Evolutionary conservation across 1,139 yeast species (phyloP), one percentile per base, ranked within the genome.

Genomic region (Suhomyces guaymorum): DNA sequence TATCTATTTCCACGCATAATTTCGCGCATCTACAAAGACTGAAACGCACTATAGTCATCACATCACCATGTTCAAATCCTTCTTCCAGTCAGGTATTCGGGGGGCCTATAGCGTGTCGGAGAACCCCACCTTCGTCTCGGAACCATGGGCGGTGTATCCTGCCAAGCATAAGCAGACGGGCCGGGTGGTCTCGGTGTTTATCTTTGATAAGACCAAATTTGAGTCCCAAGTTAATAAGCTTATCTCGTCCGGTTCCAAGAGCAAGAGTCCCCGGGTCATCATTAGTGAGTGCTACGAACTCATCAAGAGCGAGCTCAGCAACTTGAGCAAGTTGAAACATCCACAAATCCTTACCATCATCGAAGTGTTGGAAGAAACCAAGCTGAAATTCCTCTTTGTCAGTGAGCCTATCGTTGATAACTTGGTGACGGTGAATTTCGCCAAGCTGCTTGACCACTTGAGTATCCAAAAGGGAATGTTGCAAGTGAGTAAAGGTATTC

Each of bases 321-420:
- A 83, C 43, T 63, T 90, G 52, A 78, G 95, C 20, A 85, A 83
- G 56, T 66, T 90, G 46, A 83, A 88, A 46, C 98, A 92, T 54
- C 97, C 98, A 0, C 85, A 87, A 44, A 71, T 92, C 26, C 63
- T 92, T 30, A 81, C 90, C 4, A 71, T 92, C 7, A 77, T 85
- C 32, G 97, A 90, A 56, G 95, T 94, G 0, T 59, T 90, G 41
- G 97, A 92, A 55, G 96, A 89, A 49, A 86, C 92, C 21, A 82
- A 84, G 50, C 75, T 77, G 49, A 76, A 86, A 39, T 73, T 89
- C 49, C 54, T 84, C 41, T 92, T 92, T 66, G 97, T 82, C n/a
- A 80, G 95, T 1, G 95, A 89, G 56, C 78, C 80, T 15, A 80
- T 92, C 7, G 66, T 75, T 0, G 80, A 78, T 23, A 81, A 80